Base-by-base conservation (phyloP, 495 filamentous ascomycete genomes). In the Aspergillus mulundensis region DNA sequence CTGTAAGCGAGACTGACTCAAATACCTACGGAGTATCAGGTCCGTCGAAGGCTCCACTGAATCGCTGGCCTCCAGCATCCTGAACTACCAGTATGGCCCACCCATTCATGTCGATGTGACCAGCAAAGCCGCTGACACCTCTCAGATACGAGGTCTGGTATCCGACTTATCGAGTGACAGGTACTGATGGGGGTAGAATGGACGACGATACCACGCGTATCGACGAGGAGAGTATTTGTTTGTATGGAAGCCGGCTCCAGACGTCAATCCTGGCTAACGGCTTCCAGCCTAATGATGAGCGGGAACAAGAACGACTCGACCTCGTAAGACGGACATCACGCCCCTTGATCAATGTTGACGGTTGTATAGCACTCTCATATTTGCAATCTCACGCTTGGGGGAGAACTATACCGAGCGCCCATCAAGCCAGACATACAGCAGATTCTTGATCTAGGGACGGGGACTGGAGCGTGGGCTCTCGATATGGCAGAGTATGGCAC, bases 261-360 rank as follows among this genome's bases (percentile, higher is more conserved):
- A 18, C n/a, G 20, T 11, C 8, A 14, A 36, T 19, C 19, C 19
- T 50, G 2, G 30, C 34, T 40, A 38, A 50, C 21, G 28, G 16
- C 10, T n/a, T 38, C 32, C 49, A 62, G 64, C 62, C 62, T 14
- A 65, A 67, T 30, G 62, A 67, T 28, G 59, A 67, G 51, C 66
- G 66, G 10, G 84, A 89, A 66, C 81, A 86, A 61, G 84, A 87
- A 48, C 77, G 86, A 28, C 77, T 87, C 54, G 84, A 87, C 49
- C 66, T 87, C 53, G 73, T 80, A 54, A 19, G 28, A 16, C 7
- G 45, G n/a, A 36, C 45, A 19, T 5, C 25, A 7, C 3, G 19
- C n/a, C 15, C 77, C 85, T 60, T 73, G 74, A 39, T 73, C 61
- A 36, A 28, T 54, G 14, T 28, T 47, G 14, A 46, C 41, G 8